A percentile compares a stretch with the other conserved stretches of the same genome.
Evolutionary conservation across 257 asterid species (phyloP).

Genomic region (Cruciata laevipes): DNA sequence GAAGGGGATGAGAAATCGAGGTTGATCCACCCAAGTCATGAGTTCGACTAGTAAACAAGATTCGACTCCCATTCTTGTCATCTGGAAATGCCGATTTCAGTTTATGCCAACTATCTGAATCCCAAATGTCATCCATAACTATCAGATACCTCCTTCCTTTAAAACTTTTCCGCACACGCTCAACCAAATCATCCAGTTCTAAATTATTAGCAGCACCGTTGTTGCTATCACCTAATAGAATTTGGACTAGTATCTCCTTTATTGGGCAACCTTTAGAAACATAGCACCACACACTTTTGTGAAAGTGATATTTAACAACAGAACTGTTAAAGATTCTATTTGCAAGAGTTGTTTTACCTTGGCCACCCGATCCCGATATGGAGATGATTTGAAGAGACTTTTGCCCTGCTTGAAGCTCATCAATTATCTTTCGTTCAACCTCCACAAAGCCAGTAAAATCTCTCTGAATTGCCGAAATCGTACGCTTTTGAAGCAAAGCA

Average conservation of each 20-base stretch:
- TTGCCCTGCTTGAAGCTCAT: neutral
- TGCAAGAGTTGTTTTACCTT: neutral
- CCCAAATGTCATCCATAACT: constrained; percentile 4
- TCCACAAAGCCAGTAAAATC: constrained; percentile 1
- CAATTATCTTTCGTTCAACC: neutral
- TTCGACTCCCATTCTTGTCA: neutral
- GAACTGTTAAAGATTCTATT: neutral
- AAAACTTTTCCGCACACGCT: neutral
- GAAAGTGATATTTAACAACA: neutral
- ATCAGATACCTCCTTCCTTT: neutral
- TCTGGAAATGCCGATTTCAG: neutral
- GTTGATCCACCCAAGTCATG: neutral
- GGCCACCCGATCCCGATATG: neutral
- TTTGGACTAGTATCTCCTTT: neutral
- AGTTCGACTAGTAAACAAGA: neutral
- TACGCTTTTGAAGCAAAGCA: no score
- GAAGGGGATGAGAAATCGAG: neutral
- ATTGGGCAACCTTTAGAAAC: neutral
- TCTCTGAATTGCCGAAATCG: neutral
- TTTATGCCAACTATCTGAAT: neutral
- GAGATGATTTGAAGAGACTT: neutral
- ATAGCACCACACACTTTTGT: neutral
- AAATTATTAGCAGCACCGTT: neutral
- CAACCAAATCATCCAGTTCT: neutral
- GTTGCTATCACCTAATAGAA: neutral